phyloP scores from a whole-genome alignment of 352 stramenopile species.

The Globisporangium perplexum region DNA sequence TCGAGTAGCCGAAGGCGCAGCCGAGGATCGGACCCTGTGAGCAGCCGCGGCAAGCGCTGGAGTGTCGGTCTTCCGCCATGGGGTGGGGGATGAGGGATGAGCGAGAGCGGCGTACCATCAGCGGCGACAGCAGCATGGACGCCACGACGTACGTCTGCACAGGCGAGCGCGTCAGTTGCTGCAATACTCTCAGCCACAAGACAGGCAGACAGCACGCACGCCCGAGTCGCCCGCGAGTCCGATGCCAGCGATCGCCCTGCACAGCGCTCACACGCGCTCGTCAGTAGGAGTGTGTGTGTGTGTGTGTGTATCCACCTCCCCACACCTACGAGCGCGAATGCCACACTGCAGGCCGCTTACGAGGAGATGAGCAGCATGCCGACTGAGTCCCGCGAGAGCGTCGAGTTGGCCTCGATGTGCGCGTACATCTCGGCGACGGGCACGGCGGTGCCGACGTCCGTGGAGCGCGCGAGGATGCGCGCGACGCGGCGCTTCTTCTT shows the following conservation, averaged over 20 bases:
- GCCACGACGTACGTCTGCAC: conserved; percentile 76
- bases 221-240: conserved; percentile 68
- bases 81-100: not conserved
- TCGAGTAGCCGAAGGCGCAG: conserved; percentile 74
- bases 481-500: conserved; percentile 60
- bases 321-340: no score
- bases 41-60: not conserved
- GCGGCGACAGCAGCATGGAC: conserved; percentile 82
- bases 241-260: conserved; percentile 73
- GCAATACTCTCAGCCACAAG: not conserved
- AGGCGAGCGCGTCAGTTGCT: not conserved
- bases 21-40: conserved; percentile 74
- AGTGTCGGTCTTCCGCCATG: not conserved
- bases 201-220: conserved; percentile 16
- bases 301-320: no score
- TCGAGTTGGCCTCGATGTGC: conserved; percentile 79
- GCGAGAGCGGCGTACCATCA: conserved; percentile 59
- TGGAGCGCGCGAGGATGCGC: conserved; percentile 70
- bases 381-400: conserved; percentile 74
- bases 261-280: not conserved
- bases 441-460: conserved; percentile 74
- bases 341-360: conserved; percentile 25
- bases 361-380: conserved; percentile 85
- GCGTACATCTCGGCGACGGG: conserved; percentile 86
- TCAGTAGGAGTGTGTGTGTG: not conserved